phyloP scores from a whole-genome alignment of 2,329 filamentous ascomycete genomes.

The Tricladium varicosporioides region DNA sequence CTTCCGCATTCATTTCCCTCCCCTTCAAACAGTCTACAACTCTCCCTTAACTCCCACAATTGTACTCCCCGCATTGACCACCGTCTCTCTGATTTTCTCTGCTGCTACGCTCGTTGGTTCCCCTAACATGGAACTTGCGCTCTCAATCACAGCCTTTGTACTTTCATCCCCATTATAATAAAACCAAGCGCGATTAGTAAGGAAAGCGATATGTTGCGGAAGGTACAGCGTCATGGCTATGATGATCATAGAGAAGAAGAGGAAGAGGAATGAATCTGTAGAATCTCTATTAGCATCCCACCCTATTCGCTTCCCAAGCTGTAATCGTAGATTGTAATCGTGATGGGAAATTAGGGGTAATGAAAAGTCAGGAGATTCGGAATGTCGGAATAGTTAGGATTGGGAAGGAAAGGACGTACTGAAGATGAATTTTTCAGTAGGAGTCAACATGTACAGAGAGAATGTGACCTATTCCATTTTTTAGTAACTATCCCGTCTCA shows the following conservation, averaged over 20 bases:
- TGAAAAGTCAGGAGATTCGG: not conserved
- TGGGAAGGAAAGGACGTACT: conserved; percentile 57
- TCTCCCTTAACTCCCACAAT: conserved; percentile 25
- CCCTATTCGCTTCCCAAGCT: not conserved
- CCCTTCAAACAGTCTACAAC: conserved; percentile 17
- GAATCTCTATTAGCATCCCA: no score
- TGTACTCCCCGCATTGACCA: conserved; percentile 13
- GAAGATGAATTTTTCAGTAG: conserved; percentile 94
- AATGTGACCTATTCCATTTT: conserved; percentile 75
- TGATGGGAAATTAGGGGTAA: not conserved
- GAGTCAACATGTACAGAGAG: conserved; percentile 94
- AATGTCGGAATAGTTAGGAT: not conserved
- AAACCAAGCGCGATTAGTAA: conserved; percentile 86
- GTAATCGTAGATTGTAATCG: no score
- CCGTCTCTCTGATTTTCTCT: conserved; percentile 27
- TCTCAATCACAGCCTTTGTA: conserved; percentile 23
- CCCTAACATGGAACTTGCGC: not conserved
- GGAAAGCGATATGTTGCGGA: conserved; percentile 81
- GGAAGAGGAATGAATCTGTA: conserved; percentile 85
- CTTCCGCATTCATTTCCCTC: not conserved
- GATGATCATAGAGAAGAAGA: conserved; percentile 80
- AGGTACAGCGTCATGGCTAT: conserved; percentile 91
- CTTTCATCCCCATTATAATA: conserved; percentile 84
- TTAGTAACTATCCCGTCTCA: not conserved
- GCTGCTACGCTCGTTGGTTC: conserved; percentile 7